Base-by-base conservation (phyloP, 2,329 filamentous ascomycete species). In the Blastomyces emzantsi region DNA sequence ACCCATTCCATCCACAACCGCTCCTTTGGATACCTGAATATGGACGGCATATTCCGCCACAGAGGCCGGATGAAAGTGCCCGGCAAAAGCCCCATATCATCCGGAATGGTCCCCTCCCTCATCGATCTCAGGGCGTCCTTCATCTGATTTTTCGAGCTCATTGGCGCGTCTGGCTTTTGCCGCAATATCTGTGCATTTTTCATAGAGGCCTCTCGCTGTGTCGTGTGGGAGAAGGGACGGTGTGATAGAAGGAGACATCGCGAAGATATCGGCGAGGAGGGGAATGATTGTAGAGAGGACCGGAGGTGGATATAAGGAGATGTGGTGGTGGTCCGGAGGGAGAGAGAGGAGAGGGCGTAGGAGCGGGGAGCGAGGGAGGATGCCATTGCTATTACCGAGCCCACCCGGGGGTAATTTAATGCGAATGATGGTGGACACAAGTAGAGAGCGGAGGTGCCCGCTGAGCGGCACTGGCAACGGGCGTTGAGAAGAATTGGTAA, bases 21-120 rank as follows among this genome's bases (percentile, higher is more conserved):
- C 60, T 74, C 69, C 64, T 66, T 68, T 28, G 76, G 76, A 33
- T 73, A 68, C 55, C 70, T 64, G 65, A 79, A 78, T 64, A 78
- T 68, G 17, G 75, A 76, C 45, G 76, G 76, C 70, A 77, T 67
- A 63, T 78, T 73, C 63, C 69, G 70, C 73, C 74, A 76, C 41
- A 75, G 62, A 4, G 75, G 76, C 58, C 70, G 70, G 22, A 78
- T 70, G 63, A 76, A 78, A 0, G 75, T 78, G 36, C 77, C 77
- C 15, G 77, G 77, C 56, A 82, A 68, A 55, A 81, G 52, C 43
- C 80, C 80, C 25, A 81, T 67, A 67, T 80, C 77, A 63, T 78
- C 74, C n/a, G 75, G 75, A 63, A 79, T 65, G 49, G 73, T 71
- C 22, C 70, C 64, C 41, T 69, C 66, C 51, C 72, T 67, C 56